Conservation (phyloP, 257 asterid species). For the Datura wrightii region DNA sequence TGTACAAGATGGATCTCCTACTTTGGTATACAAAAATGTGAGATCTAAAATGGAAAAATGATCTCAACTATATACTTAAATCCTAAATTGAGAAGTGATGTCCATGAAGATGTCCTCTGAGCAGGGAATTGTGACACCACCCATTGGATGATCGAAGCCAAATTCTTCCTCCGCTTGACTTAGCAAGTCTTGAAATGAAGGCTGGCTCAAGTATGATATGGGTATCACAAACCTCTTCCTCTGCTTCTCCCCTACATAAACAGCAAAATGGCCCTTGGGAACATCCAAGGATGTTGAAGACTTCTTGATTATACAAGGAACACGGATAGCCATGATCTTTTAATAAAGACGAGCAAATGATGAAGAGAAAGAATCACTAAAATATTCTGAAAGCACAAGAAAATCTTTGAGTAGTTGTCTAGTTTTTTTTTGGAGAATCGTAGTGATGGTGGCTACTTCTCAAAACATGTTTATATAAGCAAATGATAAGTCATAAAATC, state of each 20-base stretch:
- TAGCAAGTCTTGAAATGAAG: constrained; percentile 25
- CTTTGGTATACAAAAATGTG: not conserved
- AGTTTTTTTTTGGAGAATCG: not conserved
- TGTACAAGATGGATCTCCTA: not conserved
- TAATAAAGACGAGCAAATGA: not conserved
- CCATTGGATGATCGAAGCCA: constrained; percentile 1
- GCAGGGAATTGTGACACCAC: constrained; percentile 11
- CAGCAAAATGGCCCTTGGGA: constrained; percentile 18
- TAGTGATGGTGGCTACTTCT: not conserved
- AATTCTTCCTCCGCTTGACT: constrained; percentile 17
- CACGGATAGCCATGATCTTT: constrained; percentile 7
- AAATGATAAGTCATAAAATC: not conserved
- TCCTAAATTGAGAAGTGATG: constrained; percentile 18
- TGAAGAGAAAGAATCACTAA: not conserved
- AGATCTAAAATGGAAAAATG: not conserved
- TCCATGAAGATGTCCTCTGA: not conserved
- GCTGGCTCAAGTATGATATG: not conserved
- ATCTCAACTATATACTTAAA: not conserved
- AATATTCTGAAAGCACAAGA: not conserved
- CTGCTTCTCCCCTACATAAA: constrained; percentile 21
- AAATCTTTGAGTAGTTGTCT: not conserved
- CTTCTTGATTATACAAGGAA: constrained; percentile 13
- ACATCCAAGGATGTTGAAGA: not conserved
- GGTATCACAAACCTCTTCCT: not conserved
- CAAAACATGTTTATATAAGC: not conserved